A percentile compares a stretch with the other conserved stretches of the same genome.
Evolutionary conservation across 208 protist genomes (phyloP).

Genomic region (Leishmania braziliensis): DNA sequence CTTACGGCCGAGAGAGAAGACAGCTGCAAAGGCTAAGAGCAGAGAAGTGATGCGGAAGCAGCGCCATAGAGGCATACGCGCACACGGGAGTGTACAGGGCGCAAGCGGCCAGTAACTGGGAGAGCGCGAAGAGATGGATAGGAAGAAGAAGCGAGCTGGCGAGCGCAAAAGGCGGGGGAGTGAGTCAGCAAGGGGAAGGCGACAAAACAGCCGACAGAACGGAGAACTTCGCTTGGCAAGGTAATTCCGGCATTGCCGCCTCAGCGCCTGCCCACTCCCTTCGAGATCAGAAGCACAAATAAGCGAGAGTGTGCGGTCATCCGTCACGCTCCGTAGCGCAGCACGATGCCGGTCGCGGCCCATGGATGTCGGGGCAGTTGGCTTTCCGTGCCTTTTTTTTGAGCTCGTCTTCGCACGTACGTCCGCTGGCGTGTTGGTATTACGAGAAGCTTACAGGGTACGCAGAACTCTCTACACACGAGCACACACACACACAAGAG

Average conservation of each 20-base stretch:
- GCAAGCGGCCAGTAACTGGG: slow-evolving; percentile 4
- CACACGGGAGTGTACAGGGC: neutral
- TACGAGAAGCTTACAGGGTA: neutral
- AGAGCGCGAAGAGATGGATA: neutral
- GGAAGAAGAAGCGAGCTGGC: neutral
- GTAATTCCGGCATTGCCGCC: neutral
- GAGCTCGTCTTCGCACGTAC: neutral
- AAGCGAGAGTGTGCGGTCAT: neutral
- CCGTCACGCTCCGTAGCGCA: neutral
- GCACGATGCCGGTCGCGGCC: neutral
- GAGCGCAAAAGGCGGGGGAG: neutral
- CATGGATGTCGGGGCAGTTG: neutral
- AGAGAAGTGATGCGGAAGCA: neutral
- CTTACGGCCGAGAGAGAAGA: neutral
- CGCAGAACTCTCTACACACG: neutral
- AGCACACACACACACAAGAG: neutral
- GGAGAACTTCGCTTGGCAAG: neutral
- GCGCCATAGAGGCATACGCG: neutral
- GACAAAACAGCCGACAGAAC: neutral
- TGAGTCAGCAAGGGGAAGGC: neutral
- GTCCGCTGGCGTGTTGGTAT: too few species aligned
- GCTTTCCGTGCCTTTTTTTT: neutral
- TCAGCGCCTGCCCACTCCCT: neutral
- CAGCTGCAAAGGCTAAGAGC: neutral
- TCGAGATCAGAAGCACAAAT: neutral